These are phyloP conservation scores for Malus asiatica DNA, from an alignment of 306 rosid species.

Conservation along the genomic window DNA sequence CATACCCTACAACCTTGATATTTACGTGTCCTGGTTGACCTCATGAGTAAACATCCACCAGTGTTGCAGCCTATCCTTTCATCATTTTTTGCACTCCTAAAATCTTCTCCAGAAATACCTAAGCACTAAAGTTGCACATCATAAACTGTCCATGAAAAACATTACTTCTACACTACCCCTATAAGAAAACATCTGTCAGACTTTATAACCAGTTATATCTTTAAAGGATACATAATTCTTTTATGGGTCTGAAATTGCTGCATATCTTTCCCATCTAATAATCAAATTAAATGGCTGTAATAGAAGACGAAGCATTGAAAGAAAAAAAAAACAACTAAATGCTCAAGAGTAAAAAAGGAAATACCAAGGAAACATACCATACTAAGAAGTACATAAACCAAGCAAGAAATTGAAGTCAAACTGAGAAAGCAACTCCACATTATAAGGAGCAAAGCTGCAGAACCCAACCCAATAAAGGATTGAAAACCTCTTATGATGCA, in stretches of 20 bases:
- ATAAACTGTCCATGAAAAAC: not conserved
- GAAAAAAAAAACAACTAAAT: not conserved
- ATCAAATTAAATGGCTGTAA: not conserved
- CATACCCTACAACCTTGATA: not conserved
- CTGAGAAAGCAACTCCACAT: slow-evolving; percentile 97
- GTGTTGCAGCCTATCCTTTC: not conserved
- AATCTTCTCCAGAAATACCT: not conserved
- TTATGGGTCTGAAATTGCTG: not conserved
- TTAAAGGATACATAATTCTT: not conserved
- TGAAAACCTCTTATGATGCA: slow-evolving; percentile 66
- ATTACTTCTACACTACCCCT: not conserved
- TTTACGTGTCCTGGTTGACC: not conserved
- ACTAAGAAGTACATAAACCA: slow-evolving; percentile 78
- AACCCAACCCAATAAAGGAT: slow-evolving; percentile 58
- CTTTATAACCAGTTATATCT: not conserved
- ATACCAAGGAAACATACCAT: slow-evolving; percentile 47
- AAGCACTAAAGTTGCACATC: not conserved
- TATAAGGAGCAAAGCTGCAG: slow-evolving; percentile 78
- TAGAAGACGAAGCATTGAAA: not conserved
- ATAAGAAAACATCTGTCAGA: not conserved
- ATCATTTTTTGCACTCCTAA: not conserved
- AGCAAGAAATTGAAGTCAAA: slow-evolving; percentile 83
- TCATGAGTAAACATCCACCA: not conserved
- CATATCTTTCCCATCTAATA: not conserved
- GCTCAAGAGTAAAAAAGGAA: not conserved